Evolutionary conservation across 2,329 filamentous ascomycete genomes (phyloP), one percentile per base, ranked within the genome.

Genomic region (Aspergillus spinulosporus): DNA sequence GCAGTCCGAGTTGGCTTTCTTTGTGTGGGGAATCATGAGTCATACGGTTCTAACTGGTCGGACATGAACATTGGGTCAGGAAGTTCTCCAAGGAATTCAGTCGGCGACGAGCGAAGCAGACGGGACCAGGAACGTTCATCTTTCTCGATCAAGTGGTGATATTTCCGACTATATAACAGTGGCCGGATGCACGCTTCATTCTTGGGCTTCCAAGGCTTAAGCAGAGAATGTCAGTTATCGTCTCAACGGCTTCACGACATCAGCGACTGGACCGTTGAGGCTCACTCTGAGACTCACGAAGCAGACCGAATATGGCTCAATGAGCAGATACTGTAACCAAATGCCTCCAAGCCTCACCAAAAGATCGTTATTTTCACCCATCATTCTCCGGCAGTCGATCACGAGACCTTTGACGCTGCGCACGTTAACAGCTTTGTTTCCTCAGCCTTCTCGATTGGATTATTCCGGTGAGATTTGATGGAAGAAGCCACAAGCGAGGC

Each of bases 191-290:
- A 79, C 76, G 2, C 70, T 85, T 2, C 82, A 80, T 68, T 84
- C 82, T 0, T 53, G 65, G 6, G 68, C 85, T 28, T 71, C 74
- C 0, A 52, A 70, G 0, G 63, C 72, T n/a, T 69, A 75, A 5
- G 59, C 64, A 5, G 67, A 72, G 34, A 62, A 56, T 0, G 76
- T 84, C 11, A 74, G 72, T 46, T 64, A 74, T 36, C 71, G 76
- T 0, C 60, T 84, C 6, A 81, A 81, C 44, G 81, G 84, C 68
- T 85, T 84, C 59, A 75, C 60, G 63, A 75, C 0, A 82, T 74
- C n/a, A 45, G 63, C 0, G 60, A 71, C 47, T 76, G 73, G 71
- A 65, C 65, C 1, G 64, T 75, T 3, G 66, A 68, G 21, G 59
- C 57, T 8, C 73, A 76, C 56, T 62, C 59, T 29, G 59, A 58